A percentile compares a stretch with the other conserved stretches of the same genome.
These are phyloP conservation scores for Megacollybia marginata DNA, from an alignment of 768 basidiomycete genomes.

Conservation along the genomic window DNA sequence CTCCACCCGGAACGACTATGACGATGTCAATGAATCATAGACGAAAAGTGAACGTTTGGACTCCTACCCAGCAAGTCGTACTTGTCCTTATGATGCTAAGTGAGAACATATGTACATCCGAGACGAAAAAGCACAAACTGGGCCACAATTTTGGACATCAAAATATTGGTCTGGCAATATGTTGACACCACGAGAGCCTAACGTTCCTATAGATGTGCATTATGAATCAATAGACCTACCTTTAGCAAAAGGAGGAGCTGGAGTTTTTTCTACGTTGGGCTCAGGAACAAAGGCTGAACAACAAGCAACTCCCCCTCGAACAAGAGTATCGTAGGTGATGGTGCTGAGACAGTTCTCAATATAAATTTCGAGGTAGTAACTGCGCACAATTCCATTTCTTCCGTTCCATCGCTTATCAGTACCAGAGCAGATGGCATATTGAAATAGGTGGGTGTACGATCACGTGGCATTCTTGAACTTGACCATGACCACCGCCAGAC, in stretches of 20 bases:
- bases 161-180: constrained; percentile 62
- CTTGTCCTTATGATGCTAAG: not conserved
- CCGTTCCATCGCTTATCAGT: constrained; percentile 75
- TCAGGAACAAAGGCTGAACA: constrained; percentile 60
- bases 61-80: not conserved
- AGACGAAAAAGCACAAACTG: constrained; percentile 28
- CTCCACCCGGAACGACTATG: constrained; percentile 71
- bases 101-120: not conserved
- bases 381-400: constrained; percentile 83
- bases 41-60: not conserved
- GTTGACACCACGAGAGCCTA: constrained; percentile 56
- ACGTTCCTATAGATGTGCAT: no score
- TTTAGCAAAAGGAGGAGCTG: constrained; percentile 42
- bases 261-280: constrained; percentile 14
- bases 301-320: constrained; percentile 62
- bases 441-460: no score
- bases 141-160: constrained; percentile 34
- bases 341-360: constrained; percentile 37
- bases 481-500: no score
- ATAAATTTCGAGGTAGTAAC: not conserved
- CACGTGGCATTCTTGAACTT: no score
- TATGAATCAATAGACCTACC: constrained; percentile 17
- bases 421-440: constrained; percentile 55
- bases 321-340: constrained; percentile 75
- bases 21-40: constrained; percentile 58